Evolutionary conservation across 805 yeast species (phyloP).

Genomic region (Candida tammaniensis): DNA sequence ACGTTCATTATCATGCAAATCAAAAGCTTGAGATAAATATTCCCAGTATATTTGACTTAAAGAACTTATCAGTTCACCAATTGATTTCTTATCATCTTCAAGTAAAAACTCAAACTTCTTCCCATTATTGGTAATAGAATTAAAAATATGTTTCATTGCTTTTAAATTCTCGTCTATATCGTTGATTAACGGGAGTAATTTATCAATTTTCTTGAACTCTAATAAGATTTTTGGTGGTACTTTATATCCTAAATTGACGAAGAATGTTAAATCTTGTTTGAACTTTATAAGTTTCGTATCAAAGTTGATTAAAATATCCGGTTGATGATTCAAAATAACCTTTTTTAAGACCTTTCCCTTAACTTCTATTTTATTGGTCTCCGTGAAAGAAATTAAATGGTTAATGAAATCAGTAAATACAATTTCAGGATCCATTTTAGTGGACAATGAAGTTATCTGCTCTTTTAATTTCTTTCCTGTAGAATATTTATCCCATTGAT

Average conservation of each 20-base stretch:
- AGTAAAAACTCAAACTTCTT: constrained; percentile 44
- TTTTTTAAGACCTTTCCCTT: constrained; percentile 8
- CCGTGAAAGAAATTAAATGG: constrained; percentile 4
- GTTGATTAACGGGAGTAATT: constrained; percentile 56
- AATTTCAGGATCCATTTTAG: constrained; percentile 42
- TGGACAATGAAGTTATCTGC: constrained; percentile 46
- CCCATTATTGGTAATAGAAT: constrained; percentile 28
- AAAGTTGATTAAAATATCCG: constrained; percentile 48
- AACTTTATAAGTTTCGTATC: constrained; percentile 29
- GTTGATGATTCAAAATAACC: constrained; percentile 14
- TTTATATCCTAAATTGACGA: constrained; percentile 47
- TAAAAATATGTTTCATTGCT: constrained; percentile 32
- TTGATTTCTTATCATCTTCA: constrained; percentile 24
- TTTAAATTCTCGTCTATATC: constrained; percentile 51
- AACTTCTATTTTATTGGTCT: constrained; percentile 7
- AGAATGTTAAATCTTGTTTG: constrained; percentile 32
- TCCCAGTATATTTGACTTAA: constrained; percentile 53
- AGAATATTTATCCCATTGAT: constrained; percentile 36
- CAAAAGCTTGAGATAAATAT: constrained; percentile 46
- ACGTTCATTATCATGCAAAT: constrained; percentile 32
- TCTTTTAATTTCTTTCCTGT: constrained; percentile 57
- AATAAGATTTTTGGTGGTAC: constrained; percentile 53
- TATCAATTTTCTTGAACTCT: constrained; percentile 48
- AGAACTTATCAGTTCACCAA: constrained; percentile 30
- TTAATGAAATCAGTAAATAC: constrained; percentile 51